Base-by-base conservation (phyloP, 2,329 filamentous ascomycete species). In the Fusarium avenaceum region DNA sequence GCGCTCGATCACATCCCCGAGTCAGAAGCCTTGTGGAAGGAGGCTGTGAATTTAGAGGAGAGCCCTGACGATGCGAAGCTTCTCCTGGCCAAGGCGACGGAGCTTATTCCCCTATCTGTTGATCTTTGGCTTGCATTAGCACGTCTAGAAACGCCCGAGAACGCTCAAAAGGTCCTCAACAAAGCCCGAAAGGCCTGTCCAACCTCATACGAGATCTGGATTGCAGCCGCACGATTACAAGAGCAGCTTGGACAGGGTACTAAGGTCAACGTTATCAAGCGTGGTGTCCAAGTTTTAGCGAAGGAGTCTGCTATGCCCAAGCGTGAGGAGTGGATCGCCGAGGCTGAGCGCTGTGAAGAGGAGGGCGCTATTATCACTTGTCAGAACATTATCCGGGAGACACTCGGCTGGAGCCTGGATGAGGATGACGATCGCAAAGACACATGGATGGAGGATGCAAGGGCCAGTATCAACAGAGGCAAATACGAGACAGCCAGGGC, bases 11-110 rank as follows among this genome's bases (percentile, higher is more conserved):
- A 97, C 74, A 92, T 97, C 40, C 94, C 94, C 1, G 93, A 97
- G 75, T 98, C 95, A 0, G 96, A 98, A 47, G 91, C 92, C 42
- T 86, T 99, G n/a, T 99, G 96, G 96, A 99, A 98, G 77, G 94
- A 96, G 76, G 91, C 95, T 7, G 95, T 99, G 66, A 98, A 98
- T 72, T 82, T 98, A 56, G 96, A 98, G 76, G 95, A 97, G 74
- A 91, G 97, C 71, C 88, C 92, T 0, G 91, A 90, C 30, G 94
- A 97, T 81, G 96, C 96, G 6, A 90, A 90, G 65, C 83, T 99
- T 57, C 85, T 99, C 55, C 87, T 99, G 46, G 94, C 94, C 47
- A 97, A 97, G 80, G 96, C 96, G 1, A 97, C 94, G 1, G 94
- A 99, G 73, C 91, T 97, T 59, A 97, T 99, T 57, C 95, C 95